Percentiles rank a stretch among this genome's conserved stretches.
phyloP scores from a whole-genome alignment of 352 stramenopile genomes.

The Phytophthora nicotianae region DNA sequence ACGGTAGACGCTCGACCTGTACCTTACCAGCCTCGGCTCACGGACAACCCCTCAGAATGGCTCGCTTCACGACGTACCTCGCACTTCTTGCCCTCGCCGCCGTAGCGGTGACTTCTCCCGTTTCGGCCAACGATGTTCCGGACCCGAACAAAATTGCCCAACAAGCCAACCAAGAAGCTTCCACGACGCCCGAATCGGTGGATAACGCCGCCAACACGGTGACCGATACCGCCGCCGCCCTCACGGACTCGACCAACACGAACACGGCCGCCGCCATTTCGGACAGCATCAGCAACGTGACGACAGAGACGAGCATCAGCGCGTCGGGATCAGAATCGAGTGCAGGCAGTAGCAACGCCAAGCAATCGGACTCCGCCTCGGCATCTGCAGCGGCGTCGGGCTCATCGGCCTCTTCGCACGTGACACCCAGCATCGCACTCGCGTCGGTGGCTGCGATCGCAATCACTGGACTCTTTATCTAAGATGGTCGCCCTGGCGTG shows the following conservation, averaged over 20 bases:
- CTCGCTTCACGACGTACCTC: slow-evolving; percentile 31
- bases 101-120: slow-evolving; percentile 23
- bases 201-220: slow-evolving; percentile 6
- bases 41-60: slow-evolving; percentile 21
- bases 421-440: slow-evolving; percentile 26
- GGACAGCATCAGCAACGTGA: slow-evolving; percentile 36
- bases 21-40: slow-evolving; percentile 18
- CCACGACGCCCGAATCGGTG: slow-evolving; percentile 20
- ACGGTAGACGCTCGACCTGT: slow-evolving; percentile 30
- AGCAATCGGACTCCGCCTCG: slow-evolving; percentile 13
- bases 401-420: slow-evolving; percentile 26
- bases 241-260: slow-evolving; percentile 13
- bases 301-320: slow-evolving; percentile 30
- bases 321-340: slow-evolving; percentile 13
- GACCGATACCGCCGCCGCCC: slow-evolving; percentile 16
- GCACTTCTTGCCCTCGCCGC: slow-evolving; percentile 31
- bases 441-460: slow-evolving; percentile 21
- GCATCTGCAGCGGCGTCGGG: slow-evolving; percentile 22
- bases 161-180: slow-evolving; percentile 24
- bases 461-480: slow-evolving; percentile 40
- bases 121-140: slow-evolving; percentile 26
- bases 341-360: slow-evolving; percentile 4
- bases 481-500: slow-evolving; percentile 15
- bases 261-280: slow-evolving; percentile 32
- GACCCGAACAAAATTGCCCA: slow-evolving; percentile 31